Conservation (phyloP, 1,139 yeast species). For the Nakaseomyces kungkrabaensis region DNA sequence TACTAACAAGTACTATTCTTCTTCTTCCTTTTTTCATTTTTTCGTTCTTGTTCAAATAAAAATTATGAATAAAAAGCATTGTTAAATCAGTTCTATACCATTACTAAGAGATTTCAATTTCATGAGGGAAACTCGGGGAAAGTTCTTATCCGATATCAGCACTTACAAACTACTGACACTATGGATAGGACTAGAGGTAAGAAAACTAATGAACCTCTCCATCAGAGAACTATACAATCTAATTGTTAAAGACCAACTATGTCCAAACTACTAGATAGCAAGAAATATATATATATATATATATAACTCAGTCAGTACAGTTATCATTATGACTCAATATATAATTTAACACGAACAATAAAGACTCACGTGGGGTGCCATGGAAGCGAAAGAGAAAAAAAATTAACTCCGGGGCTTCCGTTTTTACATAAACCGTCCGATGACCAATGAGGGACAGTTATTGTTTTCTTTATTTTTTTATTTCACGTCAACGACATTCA, state of each 20-base stretch:
- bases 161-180: constrained; percentile 32
- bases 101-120: constrained; percentile 2
- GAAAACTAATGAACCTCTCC: constrained; percentile 78
- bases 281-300: too few relatives aligned
- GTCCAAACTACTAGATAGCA: constrained; percentile 41
- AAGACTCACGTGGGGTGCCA: too few relatives aligned
- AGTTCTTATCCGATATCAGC: background rate
- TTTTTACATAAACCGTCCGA: too few relatives aligned
- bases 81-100: background rate
- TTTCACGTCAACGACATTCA: background rate
- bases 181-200: constrained; percentile 82
- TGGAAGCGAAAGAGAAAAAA: too few relatives aligned
- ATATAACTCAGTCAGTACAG: background rate
- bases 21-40: too few relatives aligned
- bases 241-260: constrained; percentile 49
- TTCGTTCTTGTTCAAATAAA: too few relatives aligned
- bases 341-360: too few relatives aligned
- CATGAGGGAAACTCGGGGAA: background rate
- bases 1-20: constrained; percentile 4
- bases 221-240: constrained; percentile 42
- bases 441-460: too few relatives aligned
- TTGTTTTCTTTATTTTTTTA: too few relatives aligned
- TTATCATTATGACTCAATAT: background rate
- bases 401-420: too few relatives aligned
- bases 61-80: background rate